phyloP scores from a whole-genome alignment of 768 basidiomycete species.

The Pulveroboletus ravenelii region DNA sequence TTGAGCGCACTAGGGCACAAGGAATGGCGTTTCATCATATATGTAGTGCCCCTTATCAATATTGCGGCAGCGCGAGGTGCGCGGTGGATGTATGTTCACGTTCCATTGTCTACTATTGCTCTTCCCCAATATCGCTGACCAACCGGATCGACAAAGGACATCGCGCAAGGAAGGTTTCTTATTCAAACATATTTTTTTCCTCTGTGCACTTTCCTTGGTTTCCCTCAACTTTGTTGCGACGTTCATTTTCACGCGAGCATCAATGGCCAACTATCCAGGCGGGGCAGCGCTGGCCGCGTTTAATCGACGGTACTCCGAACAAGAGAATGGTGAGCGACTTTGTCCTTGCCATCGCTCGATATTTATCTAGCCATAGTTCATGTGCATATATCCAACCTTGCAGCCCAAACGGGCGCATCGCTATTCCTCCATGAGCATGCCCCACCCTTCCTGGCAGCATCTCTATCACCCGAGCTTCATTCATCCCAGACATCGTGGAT shows the following conservation, averaged over 20 bases:
- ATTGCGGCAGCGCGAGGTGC: conserved; percentile 69
- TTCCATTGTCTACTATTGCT: not conserved
- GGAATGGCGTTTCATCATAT: conserved; percentile 96
- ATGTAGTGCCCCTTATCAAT: conserved; percentile 79
- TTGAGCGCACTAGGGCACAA: conserved; percentile 87
- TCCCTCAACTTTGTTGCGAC: conserved; percentile 51
- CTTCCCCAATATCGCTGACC: not conserved
- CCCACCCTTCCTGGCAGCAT: conserved; percentile 38
- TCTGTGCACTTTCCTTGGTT: conserved; percentile 47
- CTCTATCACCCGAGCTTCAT: conserved; percentile 10
- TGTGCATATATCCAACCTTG: conserved; percentile 80
- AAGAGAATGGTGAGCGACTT: conserved; percentile 26
- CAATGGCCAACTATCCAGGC: conserved; percentile 84
- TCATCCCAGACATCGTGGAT: conserved; percentile 39
- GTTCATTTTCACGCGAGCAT: conserved; percentile 49
- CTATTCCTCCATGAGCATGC: conserved; percentile 75
- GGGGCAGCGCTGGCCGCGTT: conserved; percentile 65
- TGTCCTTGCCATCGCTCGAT: not conserved
- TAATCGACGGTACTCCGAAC: conserved; percentile 46
- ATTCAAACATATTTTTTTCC: conserved; percentile 41
- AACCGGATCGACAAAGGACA: conserved; percentile 32
- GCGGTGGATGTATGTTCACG: conserved; percentile 52
- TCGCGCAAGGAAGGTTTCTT: conserved; percentile 45
- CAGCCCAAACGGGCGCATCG: conserved; percentile 86
- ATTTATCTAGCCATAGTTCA: conserved; percentile 38